Evolutionary conservation across 2,329 filamentous ascomycete species (phyloP).

Genomic region (Teratosphaeria gauchensis): DNA sequence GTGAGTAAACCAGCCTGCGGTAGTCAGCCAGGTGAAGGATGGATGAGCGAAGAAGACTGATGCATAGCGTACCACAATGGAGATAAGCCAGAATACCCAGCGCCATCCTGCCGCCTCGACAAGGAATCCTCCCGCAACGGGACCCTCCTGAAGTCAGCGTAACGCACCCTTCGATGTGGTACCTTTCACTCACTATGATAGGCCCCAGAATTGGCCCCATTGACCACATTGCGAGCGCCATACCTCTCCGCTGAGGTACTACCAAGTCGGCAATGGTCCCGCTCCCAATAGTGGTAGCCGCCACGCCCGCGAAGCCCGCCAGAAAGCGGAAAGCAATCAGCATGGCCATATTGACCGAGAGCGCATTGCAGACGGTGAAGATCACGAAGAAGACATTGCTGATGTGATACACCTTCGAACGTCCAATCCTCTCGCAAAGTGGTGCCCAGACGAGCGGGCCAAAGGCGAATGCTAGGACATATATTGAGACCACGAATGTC

Average conservation of each 20-base stretch:
- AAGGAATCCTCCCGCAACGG: constrained; percentile 45
- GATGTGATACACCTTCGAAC: constrained; percentile 21
- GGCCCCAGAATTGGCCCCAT: constrained; percentile 28
- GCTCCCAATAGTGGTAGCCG: constrained; percentile 32
- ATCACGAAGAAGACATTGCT: constrained; percentile 22
- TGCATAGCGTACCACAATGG: constrained; percentile 25
- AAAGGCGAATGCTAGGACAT: constrained; percentile 20
- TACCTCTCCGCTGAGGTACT: constrained; percentile 31
- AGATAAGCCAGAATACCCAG: constrained; percentile 42
- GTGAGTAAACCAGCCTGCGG: constrained; percentile 20
- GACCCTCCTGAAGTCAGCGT: constrained; percentile 23
- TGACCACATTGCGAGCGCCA: constrained; percentile 34
- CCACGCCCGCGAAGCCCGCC: constrained; percentile 21
- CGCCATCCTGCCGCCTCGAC: constrained; percentile 41
- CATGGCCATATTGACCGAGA: constrained; percentile 17
- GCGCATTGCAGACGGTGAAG: constrained; percentile 21
- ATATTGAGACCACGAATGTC: constrained; percentile 56
- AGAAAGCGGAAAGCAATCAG: constrained; percentile 24
- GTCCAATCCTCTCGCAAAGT: constrained; percentile 28
- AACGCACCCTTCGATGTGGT: background rate
- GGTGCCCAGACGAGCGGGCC: background rate
- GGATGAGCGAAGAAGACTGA: background rate
- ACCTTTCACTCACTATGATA: background rate
- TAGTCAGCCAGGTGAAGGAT: background rate
- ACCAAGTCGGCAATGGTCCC: constrained; percentile 40